These are phyloP conservation scores for Sclerotiophoma versabilis DNA, from an alignment of 2,329 filamentous ascomycete genomes.

Conservation along the genomic window DNA sequence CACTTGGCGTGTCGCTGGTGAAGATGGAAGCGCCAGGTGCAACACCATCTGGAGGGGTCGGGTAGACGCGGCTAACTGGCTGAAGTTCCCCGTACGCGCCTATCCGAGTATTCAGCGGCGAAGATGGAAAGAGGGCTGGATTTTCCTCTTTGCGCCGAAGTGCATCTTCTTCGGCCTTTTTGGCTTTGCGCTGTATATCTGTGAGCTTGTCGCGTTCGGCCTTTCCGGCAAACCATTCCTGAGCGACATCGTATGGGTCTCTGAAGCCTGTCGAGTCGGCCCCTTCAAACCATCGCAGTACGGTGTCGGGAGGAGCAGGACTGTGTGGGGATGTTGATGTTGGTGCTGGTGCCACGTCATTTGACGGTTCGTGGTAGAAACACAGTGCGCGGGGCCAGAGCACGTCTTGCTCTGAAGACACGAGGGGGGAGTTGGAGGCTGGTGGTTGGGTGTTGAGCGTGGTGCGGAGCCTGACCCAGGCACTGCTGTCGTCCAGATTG, in stretches of 20 bases:
- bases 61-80: constrained; percentile 48
- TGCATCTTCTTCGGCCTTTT: constrained; percentile 57
- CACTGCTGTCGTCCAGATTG: constrained; percentile 30
- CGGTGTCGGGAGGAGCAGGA: constrained; percentile 10
- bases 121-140: constrained; percentile 42
- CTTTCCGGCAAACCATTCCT: constrained; percentile 48
- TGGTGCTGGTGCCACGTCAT: neutral
- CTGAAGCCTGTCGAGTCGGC: constrained; percentile 41
- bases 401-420: constrained; percentile 31
- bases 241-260: constrained; percentile 45
- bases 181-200: constrained; percentile 52
- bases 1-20: constrained; percentile 38
- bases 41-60: constrained; percentile 51
- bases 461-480: constrained; percentile 45
- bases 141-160: constrained; percentile 41
- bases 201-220: constrained; percentile 42
- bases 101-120: constrained; percentile 46
- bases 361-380: constrained; percentile 30
- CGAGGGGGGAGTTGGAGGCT: constrained; percentile 20
- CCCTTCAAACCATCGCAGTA: constrained; percentile 42
- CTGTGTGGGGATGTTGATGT: neutral
- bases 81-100: constrained; percentile 48
- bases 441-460: constrained; percentile 17
- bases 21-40: constrained; percentile 39
- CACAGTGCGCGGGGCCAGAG: constrained; percentile 48